Conservation (phyloP, 106 monocot genomes). For the Cymbidium sinense region DNA sequence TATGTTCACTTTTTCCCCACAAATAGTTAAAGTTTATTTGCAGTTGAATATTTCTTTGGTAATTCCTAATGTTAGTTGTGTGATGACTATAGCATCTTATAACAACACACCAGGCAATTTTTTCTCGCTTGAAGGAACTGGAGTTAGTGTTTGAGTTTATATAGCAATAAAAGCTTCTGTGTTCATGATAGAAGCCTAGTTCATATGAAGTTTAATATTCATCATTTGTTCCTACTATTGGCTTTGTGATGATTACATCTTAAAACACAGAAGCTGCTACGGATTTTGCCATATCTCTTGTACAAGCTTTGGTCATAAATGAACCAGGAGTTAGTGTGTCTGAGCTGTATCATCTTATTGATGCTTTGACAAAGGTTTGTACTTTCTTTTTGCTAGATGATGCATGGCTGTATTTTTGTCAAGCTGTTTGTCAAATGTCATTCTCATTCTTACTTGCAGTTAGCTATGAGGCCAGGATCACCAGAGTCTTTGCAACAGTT, state of each 20-base stretch:
- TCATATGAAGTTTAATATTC: not conserved
- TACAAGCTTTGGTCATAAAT: conserved; percentile 60
- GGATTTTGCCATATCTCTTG: conserved; percentile 77
- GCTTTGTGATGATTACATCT: not conserved
- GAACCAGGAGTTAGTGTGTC: conserved; percentile 58
- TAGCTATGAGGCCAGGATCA: conserved; percentile 72
- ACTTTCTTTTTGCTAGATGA: not conserved
- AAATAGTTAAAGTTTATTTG: not conserved
- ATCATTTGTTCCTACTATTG: conserved; percentile 2
- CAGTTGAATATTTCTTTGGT: not conserved
- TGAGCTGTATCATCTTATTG: conserved; percentile 77
- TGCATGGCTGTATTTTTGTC: not conserved
- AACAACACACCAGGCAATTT: not conserved
- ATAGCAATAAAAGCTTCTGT: not conserved
- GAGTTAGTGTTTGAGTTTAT: not conserved
- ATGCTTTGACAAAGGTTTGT: conserved; percentile 69
- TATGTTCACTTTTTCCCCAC: not conserved
- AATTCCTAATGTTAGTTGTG: not conserved
- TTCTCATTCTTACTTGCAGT: conserved; percentile 35
- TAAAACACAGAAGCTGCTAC: conserved; percentile 64
- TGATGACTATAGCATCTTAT: not conserved
- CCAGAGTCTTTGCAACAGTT: conserved; percentile 66
- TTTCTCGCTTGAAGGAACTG: not conserved
- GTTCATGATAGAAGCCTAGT: not conserved
- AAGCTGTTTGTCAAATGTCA: conserved; percentile 1